Conservation (phyloP, 1,284 basidiomycete species). For the Tilletia walkeri region DNA sequence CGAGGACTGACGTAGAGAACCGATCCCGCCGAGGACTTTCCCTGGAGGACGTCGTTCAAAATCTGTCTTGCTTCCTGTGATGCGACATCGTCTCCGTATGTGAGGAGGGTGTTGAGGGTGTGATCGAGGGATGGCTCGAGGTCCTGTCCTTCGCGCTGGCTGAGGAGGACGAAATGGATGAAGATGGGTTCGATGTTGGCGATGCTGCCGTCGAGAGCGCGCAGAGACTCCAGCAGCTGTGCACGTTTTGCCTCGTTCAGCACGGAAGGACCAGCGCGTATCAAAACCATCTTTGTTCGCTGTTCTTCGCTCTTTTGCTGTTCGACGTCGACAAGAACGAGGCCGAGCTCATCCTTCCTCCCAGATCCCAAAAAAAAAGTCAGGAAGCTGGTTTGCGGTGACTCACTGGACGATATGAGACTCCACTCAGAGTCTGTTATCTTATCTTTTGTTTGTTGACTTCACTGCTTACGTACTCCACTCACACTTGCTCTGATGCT, state of each 20-base stretch:
- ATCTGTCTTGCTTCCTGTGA: constrained; percentile 60
- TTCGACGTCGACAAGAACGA: too few relatives aligned
- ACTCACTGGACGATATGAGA: too few relatives aligned
- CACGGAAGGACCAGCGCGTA: constrained; percentile 49
- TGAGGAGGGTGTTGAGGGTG: constrained; percentile 70
- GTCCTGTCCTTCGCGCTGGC: constrained; percentile 61
- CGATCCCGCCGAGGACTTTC: constrained; percentile 58
- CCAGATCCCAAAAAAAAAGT: too few relatives aligned
- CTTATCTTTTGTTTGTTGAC: too few relatives aligned
- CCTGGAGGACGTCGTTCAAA: constrained; percentile 40
- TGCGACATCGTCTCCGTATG: constrained; percentile 78
- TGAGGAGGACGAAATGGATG: constrained; percentile 75
- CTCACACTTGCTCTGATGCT: too few relatives aligned
- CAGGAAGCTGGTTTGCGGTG: too few relatives aligned
- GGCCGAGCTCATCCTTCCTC: too few relatives aligned
- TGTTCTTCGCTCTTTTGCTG: too few relatives aligned
- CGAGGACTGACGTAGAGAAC: constrained; percentile 51
- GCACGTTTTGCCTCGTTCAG: constrained; percentile 65
- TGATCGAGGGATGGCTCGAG: constrained; percentile 58
- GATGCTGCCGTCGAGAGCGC: constrained; percentile 60
- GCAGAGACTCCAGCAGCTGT: constrained; percentile 68
- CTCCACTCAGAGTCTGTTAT: too few relatives aligned
- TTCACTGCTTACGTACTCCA: too few relatives aligned
- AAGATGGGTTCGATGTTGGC: constrained; percentile 74
- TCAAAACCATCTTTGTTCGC: neutral